Percentiles rank a stretch among this genome's conserved stretches.
Conservation (phyloP, 257 asterid genomes). For the Solanum bulbocastanum region DNA sequence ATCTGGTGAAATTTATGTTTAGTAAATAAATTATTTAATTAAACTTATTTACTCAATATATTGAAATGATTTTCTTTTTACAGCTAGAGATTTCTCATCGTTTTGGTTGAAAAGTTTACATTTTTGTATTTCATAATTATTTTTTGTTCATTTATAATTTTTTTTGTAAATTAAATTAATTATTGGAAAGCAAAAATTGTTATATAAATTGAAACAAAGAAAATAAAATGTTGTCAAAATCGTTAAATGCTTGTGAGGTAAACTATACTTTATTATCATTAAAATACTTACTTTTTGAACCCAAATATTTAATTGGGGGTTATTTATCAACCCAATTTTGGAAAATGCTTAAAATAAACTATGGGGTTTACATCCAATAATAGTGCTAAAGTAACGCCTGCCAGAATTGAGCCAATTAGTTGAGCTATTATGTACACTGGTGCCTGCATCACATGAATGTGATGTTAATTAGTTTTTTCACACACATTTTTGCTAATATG, state of each 20-base stretch:
- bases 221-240: not conserved
- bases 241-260: not conserved
- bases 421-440: slow-evolving; percentile 51
- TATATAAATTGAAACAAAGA: not conserved
- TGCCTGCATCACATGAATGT: slow-evolving; percentile 23
- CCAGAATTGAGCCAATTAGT: slow-evolving; percentile 53
- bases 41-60: not conserved
- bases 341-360: slow-evolving; percentile 48
- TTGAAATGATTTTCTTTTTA: not conserved
- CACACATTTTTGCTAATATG: not conserved
- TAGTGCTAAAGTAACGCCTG: slow-evolving; percentile 31
- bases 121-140: not conserved
- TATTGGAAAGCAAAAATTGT: not conserved
- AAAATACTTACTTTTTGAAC: not conserved
- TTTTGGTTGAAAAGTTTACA: not conserved
- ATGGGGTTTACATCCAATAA: slow-evolving; percentile 35
- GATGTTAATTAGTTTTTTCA: not conserved
- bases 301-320: not conserved
- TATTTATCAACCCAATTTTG: not conserved
- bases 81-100: not conserved
- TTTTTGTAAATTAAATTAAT: not conserved
- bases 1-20: not conserved
- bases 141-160: not conserved
- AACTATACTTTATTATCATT: not conserved
- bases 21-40: not conserved